Evolutionary conservation across 805 yeast genomes (phyloP).

Genomic region (Candida parachauliodes): DNA sequence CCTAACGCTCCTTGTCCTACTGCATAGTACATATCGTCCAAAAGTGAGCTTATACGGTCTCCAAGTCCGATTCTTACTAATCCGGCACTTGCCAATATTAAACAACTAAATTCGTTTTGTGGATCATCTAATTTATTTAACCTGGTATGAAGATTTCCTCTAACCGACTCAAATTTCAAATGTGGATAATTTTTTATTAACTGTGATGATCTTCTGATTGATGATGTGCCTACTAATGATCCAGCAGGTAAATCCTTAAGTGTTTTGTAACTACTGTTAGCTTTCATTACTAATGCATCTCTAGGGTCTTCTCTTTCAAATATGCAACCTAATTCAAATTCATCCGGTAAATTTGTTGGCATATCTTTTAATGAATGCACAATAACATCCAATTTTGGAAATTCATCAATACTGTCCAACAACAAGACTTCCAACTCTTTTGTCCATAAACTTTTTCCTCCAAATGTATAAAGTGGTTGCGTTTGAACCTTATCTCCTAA

Average conservation of each 20-base stretch:
- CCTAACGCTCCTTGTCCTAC: slow-evolving; percentile 99
- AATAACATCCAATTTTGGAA: slow-evolving; percentile 74
- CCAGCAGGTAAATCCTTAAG: slow-evolving; percentile 80
- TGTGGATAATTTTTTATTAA: slow-evolving; percentile 73
- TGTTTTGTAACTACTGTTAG: slow-evolving; percentile 56
- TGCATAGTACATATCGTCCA: slow-evolving; percentile 87
- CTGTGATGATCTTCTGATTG: slow-evolving; percentile 92
- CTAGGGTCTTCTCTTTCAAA: slow-evolving; percentile 87
- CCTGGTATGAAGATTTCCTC: slow-evolving; percentile 81
- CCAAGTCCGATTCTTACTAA: slow-evolving; percentile 67
- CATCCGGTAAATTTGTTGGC: slow-evolving; percentile 89
- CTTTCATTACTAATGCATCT: slow-evolving; percentile 81
- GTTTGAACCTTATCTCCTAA: slow-evolving; percentile 86
- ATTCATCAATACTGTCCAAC: slow-evolving; percentile 56
- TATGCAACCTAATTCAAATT: slow-evolving; percentile 85
- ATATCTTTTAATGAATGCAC: slow-evolving; percentile 92
- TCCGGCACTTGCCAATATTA: slow-evolving; percentile 92
- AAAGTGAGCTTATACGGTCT: slow-evolving; percentile 68
- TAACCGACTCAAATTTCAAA: slow-evolving; percentile 73
- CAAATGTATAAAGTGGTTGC: slow-evolving; percentile 88
- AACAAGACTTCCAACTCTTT: slow-evolving; percentile 84
- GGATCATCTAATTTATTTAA: slow-evolving; percentile 74
- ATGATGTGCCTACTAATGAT: slow-evolving; percentile 88
- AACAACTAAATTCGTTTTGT: slow-evolving; percentile 48
- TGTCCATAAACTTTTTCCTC: slow-evolving; percentile 96